Evolutionary conservation across 495 filamentous ascomycete genomes (phyloP), one percentile per base, ranked within the genome.

Genomic region (Aspergillus conjunctus): DNA sequence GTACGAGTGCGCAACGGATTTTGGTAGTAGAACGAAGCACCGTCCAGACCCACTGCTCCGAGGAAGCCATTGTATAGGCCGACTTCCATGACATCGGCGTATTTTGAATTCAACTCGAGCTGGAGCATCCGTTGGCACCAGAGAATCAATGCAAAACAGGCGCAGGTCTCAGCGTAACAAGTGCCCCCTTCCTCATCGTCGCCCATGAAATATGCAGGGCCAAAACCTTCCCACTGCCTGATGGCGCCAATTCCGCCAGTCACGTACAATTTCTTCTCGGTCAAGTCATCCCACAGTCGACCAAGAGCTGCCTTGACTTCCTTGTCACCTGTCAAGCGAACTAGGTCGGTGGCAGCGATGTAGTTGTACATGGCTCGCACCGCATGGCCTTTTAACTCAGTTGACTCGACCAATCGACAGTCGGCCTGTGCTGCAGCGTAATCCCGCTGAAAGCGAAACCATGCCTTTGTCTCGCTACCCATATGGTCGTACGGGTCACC

Each of bases 141-240:
- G 78, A 87, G 83, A 67, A 87, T 86, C 31, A 85, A 72, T n/a
- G 80, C 84, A 62, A 87, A 84, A 1, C 76, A 77, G 3, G 83
- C 83, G 60, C 84, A 87, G 6, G 84, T 87, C 67, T 87, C 85
- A 14, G 83, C 77, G 65, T 85, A 87, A 61, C 83, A 87, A 34
- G 43, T 55, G 0, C 84, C 84, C 11, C 83, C 83, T 48, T 86
- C 83, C 54, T 85, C 80, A 0, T 78, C 83, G 3, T 79, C 72
- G 6, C 82, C 81, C 7, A 87, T 66, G 59, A 84, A 85, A 61
- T 85, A 87, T 54, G 83, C 78, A 33, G 81, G 74, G 0, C 83
- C 85, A 65, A 87, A 86, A 0, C 85, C 84, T 68, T 86, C 84
- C 81, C 79, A 86, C 66, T 87, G 81, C 54, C 77, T 75, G 51